Evolutionary conservation across 2,329 filamentous ascomycete species (phyloP), one percentile per base, ranked within the genome.

Genomic region (Aspergillus candidus): DNA sequence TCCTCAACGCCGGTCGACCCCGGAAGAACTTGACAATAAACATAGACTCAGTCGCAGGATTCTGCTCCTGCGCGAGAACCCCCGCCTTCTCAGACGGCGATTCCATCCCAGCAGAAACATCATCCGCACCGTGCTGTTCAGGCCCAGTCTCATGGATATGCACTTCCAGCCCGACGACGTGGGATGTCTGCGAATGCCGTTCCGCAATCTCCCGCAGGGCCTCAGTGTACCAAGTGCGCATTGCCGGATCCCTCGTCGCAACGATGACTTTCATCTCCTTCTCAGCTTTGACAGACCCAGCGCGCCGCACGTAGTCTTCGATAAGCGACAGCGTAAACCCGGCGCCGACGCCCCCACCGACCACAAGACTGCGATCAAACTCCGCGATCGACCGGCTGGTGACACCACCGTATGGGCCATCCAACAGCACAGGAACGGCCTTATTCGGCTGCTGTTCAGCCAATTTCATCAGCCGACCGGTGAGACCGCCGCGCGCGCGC

Each of bases 391-490:
- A 57, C 51, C 3, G 54, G 54, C 2, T 67, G 13, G 78, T 57
- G 4, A 57, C 46, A 0, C 78, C 78, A 0, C 79, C 77, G 44
- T 82, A 82, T 0, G 79, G 79, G 0, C 79, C 79, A 33, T 82
- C 79, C 1, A 82, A 48, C 1, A 79, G 56, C 0, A 82, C 73
- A 0, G 66, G 65, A 1, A 76, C 60, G 0, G 58, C 50, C 0
- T 52, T 43, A 0, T 60, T 65, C 0, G 77, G 67, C 10, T 60
- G 54, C 27, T 66, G 59, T 4, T 48, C 38, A 0, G 72, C 72
- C 5, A 69, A 43, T 0, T 57, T 63, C 4, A 69, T 68, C 2
- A 80, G 60, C 0, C 70, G 65, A 0, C 59, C 65, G 0, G 78
- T 82, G 7, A 80, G 49, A 0, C 78, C 78, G 0, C 66, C 56